Evolutionary conservation across 768 basidiomycete genomes (phyloP).

Genomic region (Boletus speciosus): DNA sequence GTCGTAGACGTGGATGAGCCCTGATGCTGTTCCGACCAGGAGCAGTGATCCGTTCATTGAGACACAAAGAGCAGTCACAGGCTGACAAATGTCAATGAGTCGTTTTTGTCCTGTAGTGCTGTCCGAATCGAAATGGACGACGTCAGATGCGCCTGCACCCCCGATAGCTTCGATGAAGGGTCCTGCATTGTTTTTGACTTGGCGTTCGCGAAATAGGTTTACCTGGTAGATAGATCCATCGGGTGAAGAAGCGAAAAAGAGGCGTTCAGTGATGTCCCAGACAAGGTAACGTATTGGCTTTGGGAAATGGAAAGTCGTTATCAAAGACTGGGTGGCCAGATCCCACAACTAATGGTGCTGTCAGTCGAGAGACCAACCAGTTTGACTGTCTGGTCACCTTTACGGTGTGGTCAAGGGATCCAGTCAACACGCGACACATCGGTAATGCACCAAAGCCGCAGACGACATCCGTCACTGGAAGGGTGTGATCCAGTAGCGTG

Average conservation of each 20-base stretch:
- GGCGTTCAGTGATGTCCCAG: conserved; percentile 82
- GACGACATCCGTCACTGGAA: conserved; percentile 78
- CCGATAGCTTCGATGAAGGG: conserved; percentile 66
- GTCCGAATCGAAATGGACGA: conserved; percentile 64
- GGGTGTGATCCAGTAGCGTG: conserved; percentile 85
- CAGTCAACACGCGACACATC: conserved; percentile 70
- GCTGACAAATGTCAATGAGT: conserved; percentile 67
- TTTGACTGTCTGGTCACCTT: conserved; percentile 53
- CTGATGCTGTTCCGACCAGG: conserved; percentile 74
- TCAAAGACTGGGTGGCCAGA: conserved; percentile 63
- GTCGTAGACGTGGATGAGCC: conserved; percentile 78
- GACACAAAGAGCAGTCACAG: conserved; percentile 68
- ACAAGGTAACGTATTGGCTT: conserved; percentile 64
- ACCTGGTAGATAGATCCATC: conserved; percentile 77
- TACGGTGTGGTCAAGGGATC: conserved; percentile 85
- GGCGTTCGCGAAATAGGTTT: conserved; percentile 67
- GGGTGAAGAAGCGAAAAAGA: conserved; percentile 81
- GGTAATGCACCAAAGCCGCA: conserved; percentile 82
- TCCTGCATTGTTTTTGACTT: conserved; percentile 46
- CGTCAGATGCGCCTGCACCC: conserved; percentile 65
- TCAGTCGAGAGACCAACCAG: conserved; percentile 12
- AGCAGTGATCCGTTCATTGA: conserved; percentile 77
- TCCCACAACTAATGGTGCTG: conserved; percentile 68
- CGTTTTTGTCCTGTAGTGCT: conserved; percentile 47
- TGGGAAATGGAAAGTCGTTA: conserved; percentile 88